Conservation (phyloP, 2,329 filamentous ascomycete species). For the Aureobasidium musti region DNA sequence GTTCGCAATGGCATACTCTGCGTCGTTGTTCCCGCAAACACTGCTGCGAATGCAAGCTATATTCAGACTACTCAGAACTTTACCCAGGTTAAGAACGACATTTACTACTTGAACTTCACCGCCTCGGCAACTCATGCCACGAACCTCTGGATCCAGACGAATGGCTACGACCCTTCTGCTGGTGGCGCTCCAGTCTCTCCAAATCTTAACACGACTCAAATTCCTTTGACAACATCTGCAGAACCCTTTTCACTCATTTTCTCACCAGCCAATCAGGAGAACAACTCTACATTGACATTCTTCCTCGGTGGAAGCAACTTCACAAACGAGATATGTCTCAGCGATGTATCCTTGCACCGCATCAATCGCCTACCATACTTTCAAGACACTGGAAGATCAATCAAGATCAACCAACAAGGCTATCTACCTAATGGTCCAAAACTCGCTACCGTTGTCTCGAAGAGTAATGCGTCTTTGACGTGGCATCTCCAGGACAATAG, state of each 20-base stretch:
- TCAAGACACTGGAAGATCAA: conserved; percentile 27
- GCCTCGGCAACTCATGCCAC: conserved; percentile 19
- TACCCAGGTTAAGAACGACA: conserved; percentile 29
- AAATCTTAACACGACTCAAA: conserved; percentile 29
- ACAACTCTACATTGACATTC: conserved; percentile 25
- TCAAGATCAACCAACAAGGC: conserved; percentile 30
- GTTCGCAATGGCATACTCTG: conserved; percentile 25
- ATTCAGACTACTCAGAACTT: conserved; percentile 28
- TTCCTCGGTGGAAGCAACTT: conserved; percentile 21
- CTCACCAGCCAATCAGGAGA: conserved; percentile 29
- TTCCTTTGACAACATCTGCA: conserved; percentile 12
- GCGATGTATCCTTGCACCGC: conserved; percentile 23
- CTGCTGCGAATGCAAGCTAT: conserved; percentile 24
- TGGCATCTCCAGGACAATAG: conserved; percentile 21
- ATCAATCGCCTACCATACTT: conserved; percentile 28
- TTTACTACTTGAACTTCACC: conserved; percentile 31
- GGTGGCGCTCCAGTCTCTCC: conserved; percentile 27
- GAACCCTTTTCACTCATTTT: conserved; percentile 23
- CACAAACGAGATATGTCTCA: conserved; percentile 26
- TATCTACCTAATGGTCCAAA: conserved; percentile 30
- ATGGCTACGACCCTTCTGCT: conserved; percentile 23
- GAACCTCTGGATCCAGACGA: conserved; percentile 28
- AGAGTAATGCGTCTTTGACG: neutral
- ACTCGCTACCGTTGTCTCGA: conserved; percentile 23
- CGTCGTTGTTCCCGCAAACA: conserved; percentile 27